Percentiles rank a stretch among this genome's conserved stretches.
phyloP scores from a whole-genome alignment of 768 basidiomycete genomes.

The Lentinula guzmanii region DNA sequence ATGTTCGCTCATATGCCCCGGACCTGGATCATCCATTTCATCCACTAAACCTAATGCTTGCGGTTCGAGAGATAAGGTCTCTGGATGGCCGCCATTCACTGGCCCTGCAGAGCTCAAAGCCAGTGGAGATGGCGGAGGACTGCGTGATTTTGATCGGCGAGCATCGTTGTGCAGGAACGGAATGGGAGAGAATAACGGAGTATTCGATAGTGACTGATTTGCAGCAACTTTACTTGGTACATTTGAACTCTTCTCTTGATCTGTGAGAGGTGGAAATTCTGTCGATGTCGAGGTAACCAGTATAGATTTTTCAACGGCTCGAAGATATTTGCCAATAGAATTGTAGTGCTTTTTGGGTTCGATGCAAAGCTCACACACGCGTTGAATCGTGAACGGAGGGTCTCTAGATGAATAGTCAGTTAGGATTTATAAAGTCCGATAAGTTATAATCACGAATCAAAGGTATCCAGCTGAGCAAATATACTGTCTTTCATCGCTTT shows the following conservation, averaged over 20 bases:
- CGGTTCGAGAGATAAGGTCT: conserved; percentile 21
- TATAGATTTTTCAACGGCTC: conserved; percentile 76
- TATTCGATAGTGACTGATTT: conserved; percentile 51
- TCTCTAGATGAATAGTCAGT: conserved; percentile 25
- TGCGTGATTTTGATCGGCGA: conserved; percentile 71
- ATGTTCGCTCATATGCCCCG: conserved; percentile 79
- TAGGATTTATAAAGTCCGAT: background rate
- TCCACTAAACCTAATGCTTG: conserved; percentile 75
- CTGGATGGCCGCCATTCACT: conserved; percentile 23
- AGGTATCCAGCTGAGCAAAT: conserved; percentile 62
- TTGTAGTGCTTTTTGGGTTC: conserved; percentile 68
- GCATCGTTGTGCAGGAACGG: conserved; percentile 83
- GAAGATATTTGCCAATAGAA: conserved; percentile 79
- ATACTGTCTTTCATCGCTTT: conserved; percentile 49
- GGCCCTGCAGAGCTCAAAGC: conserved; percentile 36
- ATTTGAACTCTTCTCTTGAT: conserved; percentile 28
- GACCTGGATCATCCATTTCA: conserved; percentile 78
- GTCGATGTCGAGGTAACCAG: conserved; percentile 80
- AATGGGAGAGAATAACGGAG: conserved; percentile 84
- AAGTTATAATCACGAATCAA: conserved; percentile 55
- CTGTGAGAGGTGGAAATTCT: conserved; percentile 53
- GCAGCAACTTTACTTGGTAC: conserved; percentile 33
- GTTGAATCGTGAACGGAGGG: conserved; percentile 87
- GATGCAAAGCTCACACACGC: conserved; percentile 76
- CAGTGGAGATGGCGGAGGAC: conserved; percentile 74